Evolutionary conservation across 2,329 filamentous ascomycete genomes (phyloP), one percentile per base, ranked within the genome.

Genomic region (Tympanopsis confertula): DNA sequence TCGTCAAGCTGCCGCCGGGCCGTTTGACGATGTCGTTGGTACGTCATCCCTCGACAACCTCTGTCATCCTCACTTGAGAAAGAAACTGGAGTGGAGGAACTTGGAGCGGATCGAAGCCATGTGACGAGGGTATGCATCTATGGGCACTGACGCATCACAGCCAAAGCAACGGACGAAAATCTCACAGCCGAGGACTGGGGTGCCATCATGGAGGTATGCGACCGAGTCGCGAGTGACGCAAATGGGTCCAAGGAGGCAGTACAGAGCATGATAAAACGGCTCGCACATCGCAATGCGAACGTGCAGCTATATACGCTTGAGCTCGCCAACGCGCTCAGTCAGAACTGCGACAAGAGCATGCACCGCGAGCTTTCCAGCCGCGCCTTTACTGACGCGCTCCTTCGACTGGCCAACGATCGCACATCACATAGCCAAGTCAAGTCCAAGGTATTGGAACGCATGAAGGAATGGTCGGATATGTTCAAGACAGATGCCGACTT

Each of bases 401-500:
- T 96, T 45, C 81, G 91, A 54, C 74, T 98, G 42, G 88, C 91
- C 45, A 86, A 81, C 63, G 91, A 98, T 60, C 76, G 88, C 10
- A 98, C 94, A 58, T 95, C 89, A 38, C 91, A 96, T 59, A 82
- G 83, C 55, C 86, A 94, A 59, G 91, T 98, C 55, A 96, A 96
- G 63, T 78, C 86, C 45, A 96, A 95, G 72, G 94, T 98, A 46
- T 63, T 96, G 41, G 89, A 96, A 67, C 79, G 88, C 47, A 96
- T 96, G 86, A 81, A 84, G 57, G 86, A 89, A 46, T 98, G 91
- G 91, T 79, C 83, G 40, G 85, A 91, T 51, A 94, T 95, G 85
- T 96, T 96, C 57, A 74, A 76, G 50, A 79, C 74, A 42, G 86
- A 95, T 54, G 75, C 87, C 10, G 89, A 95, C 55, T 73, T 98